phyloP scores from a whole-genome alignment of 306 rosid species.

The Rubus parviflorus region DNA sequence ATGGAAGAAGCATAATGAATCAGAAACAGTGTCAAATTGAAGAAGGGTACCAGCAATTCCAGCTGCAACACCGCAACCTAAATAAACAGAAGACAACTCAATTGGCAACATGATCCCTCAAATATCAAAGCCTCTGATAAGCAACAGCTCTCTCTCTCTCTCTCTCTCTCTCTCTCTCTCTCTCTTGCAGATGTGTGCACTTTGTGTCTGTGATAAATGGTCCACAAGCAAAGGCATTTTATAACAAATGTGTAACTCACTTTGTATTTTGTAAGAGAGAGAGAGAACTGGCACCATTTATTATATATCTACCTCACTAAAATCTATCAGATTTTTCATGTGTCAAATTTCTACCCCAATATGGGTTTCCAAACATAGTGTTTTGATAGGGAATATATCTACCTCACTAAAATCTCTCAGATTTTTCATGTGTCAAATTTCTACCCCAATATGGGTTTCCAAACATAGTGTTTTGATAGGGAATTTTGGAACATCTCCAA shows the following conservation, averaged over 20 bases:
- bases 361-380: background rate
- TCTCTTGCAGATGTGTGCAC: background rate
- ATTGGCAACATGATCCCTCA: slow-evolving; percentile 13
- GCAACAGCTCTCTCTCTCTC: background rate
- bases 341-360: background rate
- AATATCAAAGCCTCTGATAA: background rate
- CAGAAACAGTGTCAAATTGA: background rate
- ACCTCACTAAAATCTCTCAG: background rate
- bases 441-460: background rate
- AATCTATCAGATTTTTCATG: background rate
- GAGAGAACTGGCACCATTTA: background rate
- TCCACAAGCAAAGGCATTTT: background rate
- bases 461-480: no score
- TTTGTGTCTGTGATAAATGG: background rate
- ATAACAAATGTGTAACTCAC: background rate
- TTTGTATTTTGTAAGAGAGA: background rate
- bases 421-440: background rate
- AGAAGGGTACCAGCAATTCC: slow-evolving; percentile 42
- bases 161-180: background rate
- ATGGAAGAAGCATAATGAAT: background rate
- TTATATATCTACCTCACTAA: background rate
- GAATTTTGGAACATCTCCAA: background rate
- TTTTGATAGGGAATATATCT: no score
- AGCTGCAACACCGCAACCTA: slow-evolving; percentile 28
- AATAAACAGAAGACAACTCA: slow-evolving; percentile 34